Evolutionary conservation across 2,329 filamentous ascomycete genomes (phyloP), one percentile per base, ranked within the genome.

Genomic region (Pseudonectria foliicola): DNA sequence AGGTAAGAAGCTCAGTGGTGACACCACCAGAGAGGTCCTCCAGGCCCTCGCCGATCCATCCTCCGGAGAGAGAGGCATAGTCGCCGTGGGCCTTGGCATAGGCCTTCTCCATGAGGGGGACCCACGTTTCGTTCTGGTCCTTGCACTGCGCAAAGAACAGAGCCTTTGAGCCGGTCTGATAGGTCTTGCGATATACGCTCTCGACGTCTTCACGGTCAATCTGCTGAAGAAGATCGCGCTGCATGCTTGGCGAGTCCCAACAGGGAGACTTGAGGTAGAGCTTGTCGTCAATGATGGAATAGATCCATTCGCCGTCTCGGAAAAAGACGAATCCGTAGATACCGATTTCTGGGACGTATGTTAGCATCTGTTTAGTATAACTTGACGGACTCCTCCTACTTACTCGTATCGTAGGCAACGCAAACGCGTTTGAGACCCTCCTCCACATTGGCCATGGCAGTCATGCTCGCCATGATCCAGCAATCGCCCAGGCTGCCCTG

Each of bases 311-410:
- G 34, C 87, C 87, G 52, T 94, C 87, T 55, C 86, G 69, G 55
- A 83, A 85, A 55, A 94, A 93, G 31, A 93, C 85, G 52, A 94
- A 94, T 2, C 87, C 87, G 51, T 93, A 94, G 4, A 93, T 87
- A 7, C 87, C 86, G 33, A 92, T 79, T 44, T 58, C 56, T 60
- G 29, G 2, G 7, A 23, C 23, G 10, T 23, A 23, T 2, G 28
- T 52, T 34, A 52, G 46, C 15, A 31, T 26, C n/a, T n/a, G 4
- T 30, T 10, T 29, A 11, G 7, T 30, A 12, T 24, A 13, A 23
- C 23, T 13, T 13, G n/a, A 16, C 6, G n/a, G 29, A 60, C 66
- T n/a, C n/a, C n/a, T n/a, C n/a, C n/a, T n/a, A n/a, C n/a, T 51
- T 53, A 67, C 67, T 69, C 8, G 73, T 75, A 48, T 93, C 76